Base-by-base conservation (phyloP, 2,329 filamentous ascomycete genomes). In the Calonectria crousiana region DNA sequence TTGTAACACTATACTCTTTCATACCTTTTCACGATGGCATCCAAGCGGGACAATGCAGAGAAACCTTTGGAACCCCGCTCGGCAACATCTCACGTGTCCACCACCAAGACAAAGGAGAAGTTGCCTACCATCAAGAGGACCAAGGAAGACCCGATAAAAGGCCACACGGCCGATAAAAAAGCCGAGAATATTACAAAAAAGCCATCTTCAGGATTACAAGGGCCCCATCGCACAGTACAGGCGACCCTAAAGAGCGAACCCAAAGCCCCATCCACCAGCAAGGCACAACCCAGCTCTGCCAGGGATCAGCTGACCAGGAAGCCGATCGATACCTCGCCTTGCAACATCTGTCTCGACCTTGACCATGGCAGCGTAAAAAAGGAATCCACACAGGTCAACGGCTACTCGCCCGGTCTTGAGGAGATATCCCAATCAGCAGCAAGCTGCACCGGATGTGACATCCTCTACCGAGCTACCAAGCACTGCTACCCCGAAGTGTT, bases 401-500 rank as follows among this genome's bases (percentile, higher is more conserved):
- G 60, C 49, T 26, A 51, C 26, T 51, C 71, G 10, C 67, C 69
- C 3, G 47, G 70, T 16, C 70, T 75, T 4, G 38, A 38, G 18
- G 52, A 73, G 26, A 47, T 75, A 23, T 62, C 52, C 6, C 58
- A 44, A 2, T 73, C 73, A 4, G 66, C 73, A 30, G 1, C 44
- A 34, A 32, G 14, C 3, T 75, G 73, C 58, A 16, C 28, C 8
- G 58, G 58, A 4, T 75, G 74, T 30, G 53, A 51, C 53, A 62
- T 75, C 26, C 49, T 75, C 36, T 49, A 44, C 26, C 62, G 47
- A 36, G 74, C 74, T 11, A 49, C 52, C n/a, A 53, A 52, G 9
- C 71, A 74, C 66, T 71, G 71, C 49, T 74, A 69, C 18, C 67
- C 74, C 0, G 74, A 74, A 20, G 62, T 74, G 6, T 44, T 67